phyloP scores from a whole-genome alignment of 177 flowering plant genomes.

The Vitis hybrid region DNA sequence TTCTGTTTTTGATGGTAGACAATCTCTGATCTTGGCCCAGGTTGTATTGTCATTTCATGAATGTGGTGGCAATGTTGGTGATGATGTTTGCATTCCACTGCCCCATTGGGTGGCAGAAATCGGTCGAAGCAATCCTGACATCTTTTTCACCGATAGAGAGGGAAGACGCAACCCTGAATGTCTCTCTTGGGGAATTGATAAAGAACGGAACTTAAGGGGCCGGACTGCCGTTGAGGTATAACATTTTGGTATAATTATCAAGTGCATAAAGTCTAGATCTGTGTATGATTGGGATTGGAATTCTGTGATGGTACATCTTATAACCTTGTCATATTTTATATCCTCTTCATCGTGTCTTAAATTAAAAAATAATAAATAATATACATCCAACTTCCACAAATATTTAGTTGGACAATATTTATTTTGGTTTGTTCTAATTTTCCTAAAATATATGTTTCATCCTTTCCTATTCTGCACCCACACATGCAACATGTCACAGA shows the following conservation, averaged over 20 bases:
- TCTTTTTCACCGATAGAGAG: constrained; percentile 87
- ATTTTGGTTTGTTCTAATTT: too few species aligned
- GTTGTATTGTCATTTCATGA: constrained; percentile 97
- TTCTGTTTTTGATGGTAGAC: not conserved
- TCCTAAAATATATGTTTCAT: too few species aligned
- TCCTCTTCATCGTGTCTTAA: too few species aligned
- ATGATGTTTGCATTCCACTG: constrained; percentile 91
- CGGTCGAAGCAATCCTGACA: constrained; percentile 83
- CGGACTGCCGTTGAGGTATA: constrained; percentile 93
- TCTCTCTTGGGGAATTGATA: constrained; percentile 95
- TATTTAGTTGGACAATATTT: too few species aligned
- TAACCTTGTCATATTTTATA: not conserved
- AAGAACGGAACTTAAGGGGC: constrained; percentile 87
- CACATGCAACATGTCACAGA: too few species aligned
- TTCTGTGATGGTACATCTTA: not conserved
- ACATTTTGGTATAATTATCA: not conserved
- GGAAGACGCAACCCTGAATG: constrained; percentile 94
- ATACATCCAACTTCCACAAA: too few species aligned
- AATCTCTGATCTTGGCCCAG: constrained; percentile 33
- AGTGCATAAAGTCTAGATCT: not conserved
- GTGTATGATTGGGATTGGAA: not conserved
- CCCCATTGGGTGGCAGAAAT: constrained; percentile 97
- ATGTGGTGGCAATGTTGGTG: constrained; percentile 98
- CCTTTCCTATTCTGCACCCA: too few species aligned
- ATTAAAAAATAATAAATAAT: too few species aligned